These are phyloP conservation scores for Seiridium cupressi DNA, from an alignment of 2,329 filamentous ascomycete genomes.

Conservation along the genomic window DNA sequence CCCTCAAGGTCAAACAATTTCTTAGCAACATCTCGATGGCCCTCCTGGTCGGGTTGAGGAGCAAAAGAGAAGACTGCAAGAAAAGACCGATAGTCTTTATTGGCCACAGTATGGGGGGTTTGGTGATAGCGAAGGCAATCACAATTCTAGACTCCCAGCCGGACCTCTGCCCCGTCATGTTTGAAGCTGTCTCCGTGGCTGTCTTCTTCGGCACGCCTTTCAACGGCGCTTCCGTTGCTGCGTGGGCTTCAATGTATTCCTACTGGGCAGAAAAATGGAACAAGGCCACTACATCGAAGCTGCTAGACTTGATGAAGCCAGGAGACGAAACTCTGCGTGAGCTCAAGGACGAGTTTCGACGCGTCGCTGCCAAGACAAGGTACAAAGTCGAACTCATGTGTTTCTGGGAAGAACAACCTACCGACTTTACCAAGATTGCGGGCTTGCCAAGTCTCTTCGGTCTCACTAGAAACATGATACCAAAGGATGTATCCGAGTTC, in stretches of 20 bases:
- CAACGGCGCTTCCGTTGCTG: slow-evolving; percentile 33
- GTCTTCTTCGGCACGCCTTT: slow-evolving; percentile 42
- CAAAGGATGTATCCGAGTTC: slow-evolving; percentile 33
- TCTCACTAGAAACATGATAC: slow-evolving; percentile 25
- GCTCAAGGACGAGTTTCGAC: slow-evolving; percentile 36
- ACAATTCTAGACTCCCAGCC: slow-evolving; percentile 31
- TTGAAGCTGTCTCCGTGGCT: slow-evolving; percentile 36
- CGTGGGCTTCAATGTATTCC: slow-evolving; percentile 34
- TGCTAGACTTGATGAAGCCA: slow-evolving; percentile 38
- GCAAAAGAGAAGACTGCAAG: slow-evolving; percentile 19
- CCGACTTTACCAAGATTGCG: slow-evolving; percentile 33
- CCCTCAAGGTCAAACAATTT: slow-evolving; percentile 39
- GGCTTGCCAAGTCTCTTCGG: slow-evolving; percentile 28
- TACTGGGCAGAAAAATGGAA: slow-evolving; percentile 30
- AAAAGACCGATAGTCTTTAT: slow-evolving; percentile 39
- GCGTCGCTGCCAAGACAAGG: slow-evolving; percentile 29
- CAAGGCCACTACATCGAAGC: slow-evolving; percentile 30
- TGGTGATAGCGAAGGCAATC: slow-evolving; percentile 40
- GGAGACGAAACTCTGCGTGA: slow-evolving; percentile 35
- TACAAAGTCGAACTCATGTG: slow-evolving; percentile 35
- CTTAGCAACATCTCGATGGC: slow-evolving; percentile 36
- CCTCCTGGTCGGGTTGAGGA: slow-evolving; percentile 30
- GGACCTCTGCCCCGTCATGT: slow-evolving; percentile 35
- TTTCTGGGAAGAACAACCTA: slow-evolving; percentile 38
- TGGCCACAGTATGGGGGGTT: slow-evolving; percentile 42